Evolutionary conservation across 441 rosid species (phyloP).

Genomic region (Arabidopsis hybrid): DNA sequence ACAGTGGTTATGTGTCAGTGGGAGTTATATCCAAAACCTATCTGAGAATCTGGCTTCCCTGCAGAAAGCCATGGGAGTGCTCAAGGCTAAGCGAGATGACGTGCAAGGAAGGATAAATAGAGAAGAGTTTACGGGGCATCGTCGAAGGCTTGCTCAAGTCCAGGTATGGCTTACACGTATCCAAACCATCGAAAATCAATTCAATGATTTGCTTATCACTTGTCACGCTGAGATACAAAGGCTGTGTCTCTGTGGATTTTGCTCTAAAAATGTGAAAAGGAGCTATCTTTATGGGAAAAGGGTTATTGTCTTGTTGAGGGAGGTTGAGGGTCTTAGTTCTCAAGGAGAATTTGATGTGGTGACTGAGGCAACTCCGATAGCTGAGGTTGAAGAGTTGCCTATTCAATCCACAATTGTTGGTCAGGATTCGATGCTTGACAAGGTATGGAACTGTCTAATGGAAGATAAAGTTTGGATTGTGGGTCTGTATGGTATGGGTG

Average conservation of each 20-base stretch:
- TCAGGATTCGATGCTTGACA: background rate
- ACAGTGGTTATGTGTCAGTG: background rate
- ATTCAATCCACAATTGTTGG: constrained; percentile 1
- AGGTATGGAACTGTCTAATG: background rate
- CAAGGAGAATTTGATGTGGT: background rate
- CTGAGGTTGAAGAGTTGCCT: constrained; percentile 4
- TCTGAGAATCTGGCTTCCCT: background rate
- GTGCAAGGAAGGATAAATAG: background rate
- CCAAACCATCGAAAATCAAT: background rate
- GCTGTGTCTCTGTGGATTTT: background rate
- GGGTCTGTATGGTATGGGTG: constrained; percentile 21
- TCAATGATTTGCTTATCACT: background rate
- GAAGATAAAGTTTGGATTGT: background rate
- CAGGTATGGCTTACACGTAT: background rate
- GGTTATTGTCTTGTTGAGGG: background rate
- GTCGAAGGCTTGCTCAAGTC: background rate
- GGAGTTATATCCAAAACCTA: background rate
- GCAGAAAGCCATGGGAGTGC: background rate
- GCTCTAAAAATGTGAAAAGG: background rate
- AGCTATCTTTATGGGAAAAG: constrained; percentile 6
- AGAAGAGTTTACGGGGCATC: background rate
- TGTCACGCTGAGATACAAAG: background rate
- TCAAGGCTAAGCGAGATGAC: constrained; percentile 1
- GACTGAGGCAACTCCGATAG: background rate
- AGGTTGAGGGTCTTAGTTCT: background rate